phyloP scores from a whole-genome alignment of 345 rosid genomes.

The Chamaenerion angustifolium region DNA sequence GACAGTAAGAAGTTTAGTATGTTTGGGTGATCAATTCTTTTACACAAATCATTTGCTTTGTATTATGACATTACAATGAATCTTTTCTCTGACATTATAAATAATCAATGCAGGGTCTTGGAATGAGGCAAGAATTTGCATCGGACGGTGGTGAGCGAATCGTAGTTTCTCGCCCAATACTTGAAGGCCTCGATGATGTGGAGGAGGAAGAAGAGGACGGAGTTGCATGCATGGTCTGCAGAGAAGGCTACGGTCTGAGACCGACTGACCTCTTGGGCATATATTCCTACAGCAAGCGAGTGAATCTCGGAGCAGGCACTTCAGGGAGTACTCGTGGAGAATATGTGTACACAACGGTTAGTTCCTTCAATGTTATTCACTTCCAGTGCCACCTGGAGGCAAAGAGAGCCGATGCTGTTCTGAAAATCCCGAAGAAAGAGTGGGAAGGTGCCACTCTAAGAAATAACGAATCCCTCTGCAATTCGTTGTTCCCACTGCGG shows the following conservation, averaged over 20 bases:
- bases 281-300: constrained; percentile 84
- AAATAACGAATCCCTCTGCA: constrained; percentile 95
- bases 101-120: constrained; percentile 49
- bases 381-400: constrained; percentile 99
- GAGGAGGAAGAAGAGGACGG: constrained; percentile 96
- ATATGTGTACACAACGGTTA: constrained; percentile 94
- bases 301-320: constrained; percentile 79
- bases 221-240: constrained; percentile 93
- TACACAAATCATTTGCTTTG: no score
- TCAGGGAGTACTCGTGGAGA: constrained; percentile 95
- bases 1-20: no score
- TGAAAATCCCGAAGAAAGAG: constrained; percentile 95
- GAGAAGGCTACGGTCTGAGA: constrained; percentile 93
- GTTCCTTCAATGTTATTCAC: constrained; percentile 86
- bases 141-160: constrained; percentile 92
- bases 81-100: constrained; percentile 2
- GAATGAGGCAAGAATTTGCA: constrained; percentile 72
- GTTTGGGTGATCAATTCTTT: no score
- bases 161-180: constrained; percentile 59
- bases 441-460: constrained; percentile 98
- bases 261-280: constrained; percentile 85
- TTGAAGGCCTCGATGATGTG: constrained; percentile 94
- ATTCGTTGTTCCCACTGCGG: constrained; percentile 83
- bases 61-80: no score
- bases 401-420: constrained; percentile 93